These are phyloP conservation scores for Spirogloea muscicola DNA, from an alignment of 139 green algal species.

Conservation along the genomic window DNA sequence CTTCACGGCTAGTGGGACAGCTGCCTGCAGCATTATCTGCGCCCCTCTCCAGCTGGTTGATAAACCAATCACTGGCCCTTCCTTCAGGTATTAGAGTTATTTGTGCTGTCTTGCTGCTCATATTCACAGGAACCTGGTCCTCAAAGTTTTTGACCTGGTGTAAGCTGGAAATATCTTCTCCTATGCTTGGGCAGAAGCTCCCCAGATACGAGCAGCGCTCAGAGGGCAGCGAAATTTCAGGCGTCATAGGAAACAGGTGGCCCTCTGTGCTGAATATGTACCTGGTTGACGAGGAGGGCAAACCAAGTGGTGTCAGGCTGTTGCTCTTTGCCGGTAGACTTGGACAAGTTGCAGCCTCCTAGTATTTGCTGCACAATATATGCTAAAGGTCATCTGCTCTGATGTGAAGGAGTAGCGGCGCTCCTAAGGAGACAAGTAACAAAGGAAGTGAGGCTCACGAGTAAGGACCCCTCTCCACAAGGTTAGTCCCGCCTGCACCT, in stretches of 20 bases:
- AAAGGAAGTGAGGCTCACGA: too few relatives aligned
- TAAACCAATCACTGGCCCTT: too few relatives aligned
- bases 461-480: constrained; percentile 34
- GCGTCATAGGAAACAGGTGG: constrained; percentile 33
- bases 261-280: constrained; percentile 49
- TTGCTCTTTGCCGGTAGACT: not conserved
- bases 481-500: constrained; percentile 15
- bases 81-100: too few relatives aligned
- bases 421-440: not conserved
- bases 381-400: not conserved
- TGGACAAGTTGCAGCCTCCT: not conserved
- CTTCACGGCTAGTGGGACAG: too few relatives aligned
- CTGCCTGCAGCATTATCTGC: too few relatives aligned
- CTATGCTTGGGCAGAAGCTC: constrained; percentile 31
- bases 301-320: not conserved
- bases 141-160: too few relatives aligned
- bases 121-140: too few relatives aligned
- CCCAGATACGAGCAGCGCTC: constrained; percentile 32
- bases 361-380: not conserved
- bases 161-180: too few relatives aligned
- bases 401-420: not conserved
- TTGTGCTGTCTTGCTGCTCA: too few relatives aligned
- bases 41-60: too few relatives aligned
- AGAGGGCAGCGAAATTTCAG: constrained; percentile 22
- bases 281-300: constrained; percentile 8